A percentile compares a stretch with the other conserved stretches of the same genome.
Conservation (phyloP, 2,329 filamentous ascomycete species). For the Chaetomium strumarium region DNA sequence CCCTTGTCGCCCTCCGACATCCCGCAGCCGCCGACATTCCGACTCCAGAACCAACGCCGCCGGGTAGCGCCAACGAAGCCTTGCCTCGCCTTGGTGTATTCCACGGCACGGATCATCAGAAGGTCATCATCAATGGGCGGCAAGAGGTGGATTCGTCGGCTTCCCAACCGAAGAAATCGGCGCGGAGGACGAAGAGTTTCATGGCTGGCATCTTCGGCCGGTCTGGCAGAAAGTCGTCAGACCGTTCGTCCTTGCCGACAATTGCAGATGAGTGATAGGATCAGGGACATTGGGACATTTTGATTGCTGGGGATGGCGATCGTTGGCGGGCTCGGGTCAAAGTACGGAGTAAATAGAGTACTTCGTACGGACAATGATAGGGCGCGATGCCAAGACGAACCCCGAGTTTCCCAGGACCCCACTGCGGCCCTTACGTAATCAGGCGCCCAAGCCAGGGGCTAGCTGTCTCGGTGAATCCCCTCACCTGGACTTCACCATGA, state of each 20-base stretch:
- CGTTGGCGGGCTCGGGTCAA: neutral
- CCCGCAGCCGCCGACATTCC: neutral
- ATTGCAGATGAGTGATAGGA: constrained; percentile 2
- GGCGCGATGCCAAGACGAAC: too few species aligned
- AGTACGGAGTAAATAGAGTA: too few species aligned
- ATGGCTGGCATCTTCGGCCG: constrained; percentile 40
- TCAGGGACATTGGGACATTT: neutral
- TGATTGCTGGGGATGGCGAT: neutral
- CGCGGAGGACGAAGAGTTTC: constrained; percentile 42
- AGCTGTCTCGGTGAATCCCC: too few species aligned
- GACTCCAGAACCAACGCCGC: constrained; percentile 19
- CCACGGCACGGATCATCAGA: too few species aligned
- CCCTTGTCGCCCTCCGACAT: constrained; percentile 18
- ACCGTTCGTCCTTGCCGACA: constrained; percentile 11
- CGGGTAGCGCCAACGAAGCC: constrained; percentile 20
- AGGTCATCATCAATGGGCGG: too few species aligned
- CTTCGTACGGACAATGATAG: too few species aligned
- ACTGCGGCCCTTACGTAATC: too few species aligned
- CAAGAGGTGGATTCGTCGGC: too few species aligned
- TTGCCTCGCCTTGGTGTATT: constrained; percentile 12
- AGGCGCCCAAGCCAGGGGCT: too few species aligned
- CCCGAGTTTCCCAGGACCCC: too few species aligned
- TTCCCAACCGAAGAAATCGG: constrained; percentile 19
- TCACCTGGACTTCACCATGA: too few species aligned
- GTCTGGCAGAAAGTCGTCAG: constrained; percentile 20